A percentile compares a stretch with the other conserved stretches of the same genome.
These are phyloP conservation scores for Silybum marianum DNA, from an alignment of 129 eudicot genomes.

Conservation along the genomic window DNA sequence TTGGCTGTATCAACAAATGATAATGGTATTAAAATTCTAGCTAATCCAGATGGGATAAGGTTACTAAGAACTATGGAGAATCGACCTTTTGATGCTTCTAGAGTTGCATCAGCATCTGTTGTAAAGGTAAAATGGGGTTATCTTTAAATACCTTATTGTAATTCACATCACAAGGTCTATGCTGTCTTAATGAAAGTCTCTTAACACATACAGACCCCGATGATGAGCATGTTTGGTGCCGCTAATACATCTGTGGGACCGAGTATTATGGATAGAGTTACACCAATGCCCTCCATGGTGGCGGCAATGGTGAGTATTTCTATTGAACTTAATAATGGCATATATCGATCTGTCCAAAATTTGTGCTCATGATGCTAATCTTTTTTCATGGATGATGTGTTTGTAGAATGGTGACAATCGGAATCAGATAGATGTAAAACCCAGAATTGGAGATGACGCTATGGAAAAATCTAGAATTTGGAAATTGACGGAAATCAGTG, in stretches of 20 bases:
- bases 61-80: conserved; percentile 55
- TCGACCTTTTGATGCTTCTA: conserved; percentile 70
- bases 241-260: conserved; percentile 53
- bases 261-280: conserved; percentile 56
- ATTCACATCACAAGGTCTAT: neutral
- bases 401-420: conserved; percentile 74
- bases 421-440: conserved; percentile 59
- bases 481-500: conserved; percentile 71
- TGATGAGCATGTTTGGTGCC: conserved; percentile 57
- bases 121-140: conserved; percentile 49
- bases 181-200: conserved; percentile 16
- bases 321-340: neutral
- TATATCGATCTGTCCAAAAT: neutral
- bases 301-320: conserved; percentile 45
- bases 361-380: conserved; percentile 10
- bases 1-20: conserved; percentile 87
- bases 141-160: neutral
- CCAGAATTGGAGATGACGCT: conserved; percentile 63
- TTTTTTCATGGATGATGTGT: conserved; percentile 10
- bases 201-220: conserved; percentile 47
- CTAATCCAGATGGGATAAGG: conserved; percentile 70
- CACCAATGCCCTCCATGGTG: conserved; percentile 53
- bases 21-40: conserved; percentile 70
- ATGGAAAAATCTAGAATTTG: conserved; percentile 65
- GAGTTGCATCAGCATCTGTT: conserved; percentile 47